A percentile compares a stretch with the other conserved stretches of the same genome.
Conservation (phyloP, 148 eudicot species). For the Rhododendron henanense region DNA sequence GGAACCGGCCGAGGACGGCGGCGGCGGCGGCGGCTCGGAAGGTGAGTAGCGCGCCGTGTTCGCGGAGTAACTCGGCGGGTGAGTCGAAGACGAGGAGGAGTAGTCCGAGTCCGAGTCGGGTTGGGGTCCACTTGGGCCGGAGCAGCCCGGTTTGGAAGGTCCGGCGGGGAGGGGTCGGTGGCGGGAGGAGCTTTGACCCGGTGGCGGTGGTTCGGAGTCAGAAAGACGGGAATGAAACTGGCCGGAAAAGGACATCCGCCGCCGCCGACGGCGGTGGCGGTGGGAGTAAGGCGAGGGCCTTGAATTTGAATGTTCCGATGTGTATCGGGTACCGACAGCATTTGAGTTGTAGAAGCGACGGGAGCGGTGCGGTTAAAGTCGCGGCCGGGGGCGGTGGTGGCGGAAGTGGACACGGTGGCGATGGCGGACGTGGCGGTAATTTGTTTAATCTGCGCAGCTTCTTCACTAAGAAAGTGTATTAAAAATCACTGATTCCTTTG, state of each 20-base stretch:
- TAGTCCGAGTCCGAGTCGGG: slow-evolving; percentile 45
- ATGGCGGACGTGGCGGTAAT: slow-evolving; percentile 42
- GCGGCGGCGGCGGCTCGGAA: slow-evolving; percentile 38
- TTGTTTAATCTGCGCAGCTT: slow-evolving; percentile 60
- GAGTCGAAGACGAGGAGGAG: slow-evolving; percentile 66
- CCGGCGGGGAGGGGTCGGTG: slow-evolving; percentile 30
- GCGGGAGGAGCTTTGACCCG: slow-evolving; percentile 15
- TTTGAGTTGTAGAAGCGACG: slow-evolving; percentile 50
- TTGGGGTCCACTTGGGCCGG: slow-evolving; percentile 71
- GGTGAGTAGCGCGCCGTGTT: slow-evolving; percentile 88
- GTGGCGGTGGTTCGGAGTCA: slow-evolving; percentile 13
- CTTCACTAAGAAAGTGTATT: slow-evolving; percentile 69
- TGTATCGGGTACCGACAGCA: slow-evolving; percentile 64
- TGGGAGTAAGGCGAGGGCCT: slow-evolving; percentile 23
- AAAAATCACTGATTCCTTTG: slow-evolving; percentile 8
- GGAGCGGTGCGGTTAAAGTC: slow-evolving; percentile 18
- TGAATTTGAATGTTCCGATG: slow-evolving; percentile 68
- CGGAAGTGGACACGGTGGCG: slow-evolving; percentile 22
- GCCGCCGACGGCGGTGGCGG: slow-evolving; percentile 7
- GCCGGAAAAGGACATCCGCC: slow-evolving; percentile 23
- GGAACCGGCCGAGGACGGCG: slow-evolving; percentile 35
- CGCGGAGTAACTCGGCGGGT: slow-evolving; percentile 83
- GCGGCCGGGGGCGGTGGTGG: slow-evolving; percentile 12
- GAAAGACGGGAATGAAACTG: slow-evolving; percentile 19
- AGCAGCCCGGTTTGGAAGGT: slow-evolving; percentile 85